Percentiles rank a stretch among this genome's conserved stretches.
Conservation (phyloP, 2,329 filamentous ascomycete genomes). For the Cercospora sp. region DNA sequence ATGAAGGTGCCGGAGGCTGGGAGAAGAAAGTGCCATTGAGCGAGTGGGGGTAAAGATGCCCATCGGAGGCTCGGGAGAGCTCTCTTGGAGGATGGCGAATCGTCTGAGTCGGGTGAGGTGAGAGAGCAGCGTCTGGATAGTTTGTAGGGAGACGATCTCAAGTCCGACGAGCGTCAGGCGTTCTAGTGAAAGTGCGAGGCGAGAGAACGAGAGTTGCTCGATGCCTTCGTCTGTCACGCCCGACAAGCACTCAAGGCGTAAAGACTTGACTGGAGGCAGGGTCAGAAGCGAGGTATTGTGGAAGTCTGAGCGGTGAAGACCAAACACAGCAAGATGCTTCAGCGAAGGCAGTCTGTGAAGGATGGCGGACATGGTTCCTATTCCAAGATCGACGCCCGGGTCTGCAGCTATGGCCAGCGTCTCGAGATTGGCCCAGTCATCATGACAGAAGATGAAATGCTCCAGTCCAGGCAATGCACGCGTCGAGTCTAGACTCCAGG, state of each 20-base stretch:
- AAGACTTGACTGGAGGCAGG: slow-evolving; percentile 53
- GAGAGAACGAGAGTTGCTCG: slow-evolving; percentile 49
- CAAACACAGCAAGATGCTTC: slow-evolving; percentile 56
- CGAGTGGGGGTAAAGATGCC: slow-evolving; percentile 42
- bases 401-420: slow-evolving; percentile 55
- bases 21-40: slow-evolving; percentile 46
- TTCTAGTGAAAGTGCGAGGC: slow-evolving; percentile 47
- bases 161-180: slow-evolving; percentile 55
- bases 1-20: slow-evolving; percentile 54
- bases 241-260: slow-evolving; percentile 57
- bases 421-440: slow-evolving; percentile 52
- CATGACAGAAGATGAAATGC: slow-evolving; percentile 56
- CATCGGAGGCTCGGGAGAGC: slow-evolving; percentile 48
- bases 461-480: slow-evolving; percentile 46
- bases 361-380: slow-evolving; percentile 56
- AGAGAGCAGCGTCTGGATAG: slow-evolving; percentile 54
- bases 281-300: slow-evolving; percentile 56
- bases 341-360: slow-evolving; percentile 55
- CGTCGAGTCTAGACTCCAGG: slow-evolving; percentile 52
- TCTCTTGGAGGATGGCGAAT: slow-evolving; percentile 56
- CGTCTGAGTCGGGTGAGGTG: slow-evolving; percentile 48
- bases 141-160: slow-evolving; percentile 53
- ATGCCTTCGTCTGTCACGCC: slow-evolving; percentile 59
- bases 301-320: slow-evolving; percentile 56
- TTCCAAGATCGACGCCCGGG: slow-evolving; percentile 49